Conservation (phyloP, 164 flowering plant genomes). For the Macadamia integrifolia region DNA sequence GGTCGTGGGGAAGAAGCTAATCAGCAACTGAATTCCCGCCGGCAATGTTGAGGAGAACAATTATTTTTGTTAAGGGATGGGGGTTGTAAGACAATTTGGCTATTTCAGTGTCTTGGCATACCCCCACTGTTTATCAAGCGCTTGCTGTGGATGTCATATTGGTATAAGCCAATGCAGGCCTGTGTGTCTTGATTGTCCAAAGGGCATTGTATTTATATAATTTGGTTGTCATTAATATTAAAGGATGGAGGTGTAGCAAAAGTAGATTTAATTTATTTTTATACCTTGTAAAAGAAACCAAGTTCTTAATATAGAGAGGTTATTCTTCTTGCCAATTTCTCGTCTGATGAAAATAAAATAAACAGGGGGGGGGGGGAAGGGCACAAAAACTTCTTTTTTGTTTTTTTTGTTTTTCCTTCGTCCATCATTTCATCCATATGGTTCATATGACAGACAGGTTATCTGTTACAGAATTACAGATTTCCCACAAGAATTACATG, state of each 20-base stretch:
- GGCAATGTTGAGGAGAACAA: background rate
- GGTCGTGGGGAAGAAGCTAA: background rate
- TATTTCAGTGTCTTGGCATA: background rate
- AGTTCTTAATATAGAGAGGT: background rate
- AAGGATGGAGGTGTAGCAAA: background rate
- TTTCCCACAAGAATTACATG: no score
- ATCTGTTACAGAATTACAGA: no score
- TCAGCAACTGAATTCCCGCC: background rate
- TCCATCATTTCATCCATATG: no score
- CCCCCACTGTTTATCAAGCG: background rate
- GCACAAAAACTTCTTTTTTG: no score
- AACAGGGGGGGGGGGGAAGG: no score
- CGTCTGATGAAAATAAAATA: no score
- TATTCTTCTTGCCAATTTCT: background rate
- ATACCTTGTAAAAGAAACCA: background rate
- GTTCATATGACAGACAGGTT: no score
- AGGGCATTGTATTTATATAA: background rate
- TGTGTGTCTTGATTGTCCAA: background rate
- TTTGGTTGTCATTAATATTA: background rate
- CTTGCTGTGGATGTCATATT: background rate
- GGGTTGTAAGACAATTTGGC: background rate
- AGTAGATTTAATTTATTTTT: background rate
- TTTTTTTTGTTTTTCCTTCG: no score
- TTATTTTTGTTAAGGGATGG: background rate
- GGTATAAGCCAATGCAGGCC: background rate